Conservation (phyloP, 2,329 filamentous ascomycete species). For the Colletotrichum costaricense region DNA sequence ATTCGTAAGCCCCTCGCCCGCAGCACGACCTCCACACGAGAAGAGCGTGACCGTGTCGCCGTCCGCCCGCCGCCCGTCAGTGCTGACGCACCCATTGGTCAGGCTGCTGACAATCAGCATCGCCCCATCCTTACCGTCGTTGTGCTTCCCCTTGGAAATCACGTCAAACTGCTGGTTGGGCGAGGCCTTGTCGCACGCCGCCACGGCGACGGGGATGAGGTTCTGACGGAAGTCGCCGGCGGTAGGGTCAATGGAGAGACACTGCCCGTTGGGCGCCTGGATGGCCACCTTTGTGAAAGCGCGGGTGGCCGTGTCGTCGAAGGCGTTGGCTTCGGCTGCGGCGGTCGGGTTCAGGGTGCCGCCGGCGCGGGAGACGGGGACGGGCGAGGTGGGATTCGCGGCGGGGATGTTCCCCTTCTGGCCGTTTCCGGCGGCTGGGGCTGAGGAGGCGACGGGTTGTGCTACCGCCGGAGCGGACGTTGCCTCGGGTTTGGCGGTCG, state of each 20-base stretch:
- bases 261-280: constrained; percentile 59
- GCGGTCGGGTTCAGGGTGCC: constrained; percentile 60
- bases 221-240: constrained; percentile 66
- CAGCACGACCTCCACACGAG: constrained; percentile 63
- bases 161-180: constrained; percentile 63
- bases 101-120: constrained; percentile 61
- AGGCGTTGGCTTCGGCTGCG: constrained; percentile 59
- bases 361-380: constrained; percentile 63
- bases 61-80: constrained; percentile 55
- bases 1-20: constrained; percentile 59
- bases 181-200: constrained; percentile 53
- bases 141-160: constrained; percentile 61
- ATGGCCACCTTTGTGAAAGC: constrained; percentile 58
- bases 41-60: constrained; percentile 62
- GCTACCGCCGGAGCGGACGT: background rate
- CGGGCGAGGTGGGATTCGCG: constrained; percentile 53
- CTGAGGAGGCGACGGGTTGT: background rate
- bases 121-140: constrained; percentile 52
- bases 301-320: constrained; percentile 59
- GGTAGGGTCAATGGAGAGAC: constrained; percentile 62
- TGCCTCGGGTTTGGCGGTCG: constrained; percentile 2
- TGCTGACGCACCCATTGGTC: constrained; percentile 64
- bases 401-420: constrained; percentile 38
- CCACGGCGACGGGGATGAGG: constrained; percentile 60
- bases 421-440: constrained; percentile 9